Percentiles rank a stretch among this genome's conserved stretches.
phyloP scores from a whole-genome alignment of 768 basidiomycete species.

The Rhodotorula taiwanensis region DNA sequence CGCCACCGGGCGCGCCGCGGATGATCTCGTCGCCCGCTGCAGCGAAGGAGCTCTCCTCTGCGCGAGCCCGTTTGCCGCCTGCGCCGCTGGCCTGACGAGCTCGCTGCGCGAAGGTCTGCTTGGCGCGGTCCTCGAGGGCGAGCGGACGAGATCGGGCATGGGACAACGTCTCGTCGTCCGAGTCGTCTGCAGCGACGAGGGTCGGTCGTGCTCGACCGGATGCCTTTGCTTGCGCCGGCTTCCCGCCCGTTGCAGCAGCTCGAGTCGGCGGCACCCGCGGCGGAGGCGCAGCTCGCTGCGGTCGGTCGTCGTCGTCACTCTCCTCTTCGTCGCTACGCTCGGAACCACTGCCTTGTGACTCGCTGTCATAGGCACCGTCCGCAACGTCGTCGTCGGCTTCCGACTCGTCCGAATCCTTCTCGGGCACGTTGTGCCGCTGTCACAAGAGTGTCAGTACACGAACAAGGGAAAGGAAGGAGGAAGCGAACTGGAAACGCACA shows the following conservation, averaged over 20 bases:
- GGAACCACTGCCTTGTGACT: constrained; percentile 47
- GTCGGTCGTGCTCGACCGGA: constrained; percentile 14
- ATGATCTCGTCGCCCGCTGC: constrained; percentile 44
- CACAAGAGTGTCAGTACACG: too few relatives aligned
- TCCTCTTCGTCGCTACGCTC: too few relatives aligned
- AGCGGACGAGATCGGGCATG: constrained; percentile 15
- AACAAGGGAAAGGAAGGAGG: too few relatives aligned
- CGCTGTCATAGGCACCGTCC: constrained; percentile 44
- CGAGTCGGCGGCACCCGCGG: constrained; percentile 24
- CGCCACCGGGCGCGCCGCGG: constrained; percentile 42
- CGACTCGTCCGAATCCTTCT: constrained; percentile 77
- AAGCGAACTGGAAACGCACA: background rate
- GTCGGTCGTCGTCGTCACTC: too few relatives aligned
- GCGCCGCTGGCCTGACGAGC: constrained; percentile 26
- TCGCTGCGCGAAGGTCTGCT: constrained; percentile 30
- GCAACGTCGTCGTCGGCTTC: constrained; percentile 36
- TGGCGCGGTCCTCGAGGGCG: constrained; percentile 25
- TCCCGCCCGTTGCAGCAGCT: constrained; percentile 27
- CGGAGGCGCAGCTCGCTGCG: too few relatives aligned
- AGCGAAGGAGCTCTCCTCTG: too few relatives aligned
- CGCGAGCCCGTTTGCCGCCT: too few relatives aligned
- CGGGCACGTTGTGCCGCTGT: background rate
- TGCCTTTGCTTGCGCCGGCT: constrained; percentile 37
- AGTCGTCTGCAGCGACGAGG: constrained; percentile 61
- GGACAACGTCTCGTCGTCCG: constrained; percentile 23